A percentile compares a stretch with the other conserved stretches of the same genome.
phyloP scores from a whole-genome alignment of 202 grass and related monocot genomes.

The Setaria italica region DNA sequence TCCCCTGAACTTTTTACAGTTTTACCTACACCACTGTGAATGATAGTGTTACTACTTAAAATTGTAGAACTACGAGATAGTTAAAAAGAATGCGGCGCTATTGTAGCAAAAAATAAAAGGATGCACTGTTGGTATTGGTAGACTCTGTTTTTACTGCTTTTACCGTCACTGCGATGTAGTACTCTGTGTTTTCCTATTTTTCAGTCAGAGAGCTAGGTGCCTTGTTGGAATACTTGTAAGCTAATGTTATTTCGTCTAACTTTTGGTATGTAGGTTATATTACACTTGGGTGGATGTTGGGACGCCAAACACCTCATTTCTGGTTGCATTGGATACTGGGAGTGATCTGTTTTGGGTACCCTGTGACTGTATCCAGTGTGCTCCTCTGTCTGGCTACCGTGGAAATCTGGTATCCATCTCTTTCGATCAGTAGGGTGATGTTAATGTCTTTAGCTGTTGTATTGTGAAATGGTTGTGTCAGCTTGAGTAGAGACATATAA shows the following conservation, averaged over 20 bases:
- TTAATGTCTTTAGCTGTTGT: neutral
- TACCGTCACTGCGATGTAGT: neutral
- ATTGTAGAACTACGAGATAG: neutral
- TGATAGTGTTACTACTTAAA: neutral
- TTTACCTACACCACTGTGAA: neutral
- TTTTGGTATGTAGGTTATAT: conserved; percentile 64
- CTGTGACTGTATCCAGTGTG: conserved; percentile 89
- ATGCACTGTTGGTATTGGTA: conserved; percentile 1
- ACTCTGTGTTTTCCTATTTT: neutral
- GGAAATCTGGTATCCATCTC: conserved; percentile 73
- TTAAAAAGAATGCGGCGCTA: conserved; percentile 7
- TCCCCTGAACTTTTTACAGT: conserved; percentile 18
- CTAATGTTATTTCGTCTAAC: conserved; percentile 13
- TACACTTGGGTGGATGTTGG: conserved; percentile 98
- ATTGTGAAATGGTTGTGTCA: neutral
- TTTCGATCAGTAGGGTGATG: conserved; percentile 17
- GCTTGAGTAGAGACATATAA: neutral
- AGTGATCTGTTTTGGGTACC: conserved; percentile 97
- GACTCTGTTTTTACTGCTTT: neutral
- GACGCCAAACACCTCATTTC: conserved; percentile 77
- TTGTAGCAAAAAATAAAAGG: neutral
- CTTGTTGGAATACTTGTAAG: neutral
- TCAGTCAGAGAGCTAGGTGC: neutral
- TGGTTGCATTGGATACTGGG: conserved; percentile 95
- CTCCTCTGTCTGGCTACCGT: conserved; percentile 85